Evolutionary conservation across 768 basidiomycete genomes (phyloP), one percentile per base, ranked within the genome.

Genomic region (Clavaria fumosa): DNA sequence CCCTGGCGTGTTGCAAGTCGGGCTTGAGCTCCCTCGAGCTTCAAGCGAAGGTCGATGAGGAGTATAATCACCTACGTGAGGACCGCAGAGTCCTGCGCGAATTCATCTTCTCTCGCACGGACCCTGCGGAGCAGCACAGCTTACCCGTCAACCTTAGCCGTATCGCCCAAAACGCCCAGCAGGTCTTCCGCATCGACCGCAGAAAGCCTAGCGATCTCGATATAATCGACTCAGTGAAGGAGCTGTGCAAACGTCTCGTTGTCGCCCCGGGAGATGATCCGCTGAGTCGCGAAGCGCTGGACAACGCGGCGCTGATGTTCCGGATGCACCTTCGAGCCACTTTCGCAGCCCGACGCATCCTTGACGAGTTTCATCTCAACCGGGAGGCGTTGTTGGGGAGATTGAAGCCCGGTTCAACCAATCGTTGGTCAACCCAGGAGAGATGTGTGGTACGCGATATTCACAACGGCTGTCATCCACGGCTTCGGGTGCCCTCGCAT

Each of bases 401-500:
- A 74, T 97, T 21, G 91, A 97, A 55, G 69, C 85, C 31, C 90
- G 91, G 55, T 97, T 97, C 68, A 93, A 96, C 52, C 80, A 78
- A 47, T 82, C 95, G 2, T 49, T 93, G 2, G 89, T 74, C 7
- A 82, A 95, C 49, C 86, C 95, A 0, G 91, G 93, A 31, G 95
- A 97, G 60, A 99, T 99, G 95, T 97, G 95, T 46, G 95, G 95
- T 31, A 95, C 90, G n/a, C n/a, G n/a, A n/a, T n/a, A n/a, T n/a
- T n/a, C n/a, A n/a, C n/a, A n/a, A n/a, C n/a, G n/a, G n/a, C n/a
- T n/a, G n/a, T n/a, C n/a, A n/a, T n/a, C n/a, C n/a, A n/a, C n/a
- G n/a, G n/a, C n/a, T n/a, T n/a, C n/a, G n/a, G n/a, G n/a, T n/a
- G n/a, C n/a, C n/a, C n/a, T n/a, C n/a, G n/a, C n/a, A n/a, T n/a